Evolutionary conservation across 352 stramenopile genomes (phyloP).

Genomic region (Globisporangium megalacanthum): DNA sequence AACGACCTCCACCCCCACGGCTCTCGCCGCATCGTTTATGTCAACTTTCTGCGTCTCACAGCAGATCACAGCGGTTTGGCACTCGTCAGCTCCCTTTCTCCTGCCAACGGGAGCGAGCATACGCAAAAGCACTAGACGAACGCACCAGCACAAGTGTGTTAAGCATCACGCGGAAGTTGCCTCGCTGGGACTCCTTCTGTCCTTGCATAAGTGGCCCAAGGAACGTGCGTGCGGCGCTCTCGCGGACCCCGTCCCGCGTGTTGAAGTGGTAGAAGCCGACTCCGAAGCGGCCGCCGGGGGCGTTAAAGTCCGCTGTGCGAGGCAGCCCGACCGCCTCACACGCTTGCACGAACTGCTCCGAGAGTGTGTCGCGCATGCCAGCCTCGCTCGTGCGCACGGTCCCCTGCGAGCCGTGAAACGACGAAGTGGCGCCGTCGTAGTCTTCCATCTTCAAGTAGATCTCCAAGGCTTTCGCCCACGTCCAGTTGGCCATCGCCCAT

Average conservation of each 20-base stretch:
- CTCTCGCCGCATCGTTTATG: slow-evolving; percentile 28
- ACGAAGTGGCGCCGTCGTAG: slow-evolving; percentile 49
- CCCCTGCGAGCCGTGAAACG: slow-evolving; percentile 45
- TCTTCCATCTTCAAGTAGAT: slow-evolving; percentile 77
- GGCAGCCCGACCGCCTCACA: slow-evolving; percentile 52
- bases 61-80: not conserved
- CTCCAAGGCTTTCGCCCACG: slow-evolving; percentile 61
- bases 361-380: slow-evolving; percentile 23
- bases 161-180: slow-evolving; percentile 48
- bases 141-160: slow-evolving; percentile 57
- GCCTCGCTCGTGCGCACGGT: slow-evolving; percentile 56
- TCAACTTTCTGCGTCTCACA: slow-evolving; percentile 31
- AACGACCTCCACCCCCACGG: slow-evolving; percentile 37
- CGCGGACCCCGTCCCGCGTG: slow-evolving; percentile 70
- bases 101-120: too few relatives aligned
- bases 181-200: slow-evolving; percentile 21
- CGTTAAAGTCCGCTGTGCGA: slow-evolving; percentile 76
- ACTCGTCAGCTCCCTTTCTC: not conserved
- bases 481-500: slow-evolving; percentile 74
- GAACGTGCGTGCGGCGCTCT: slow-evolving; percentile 74
- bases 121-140: slow-evolving; percentile 16
- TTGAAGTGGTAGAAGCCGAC: slow-evolving; percentile 88
- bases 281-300: slow-evolving; percentile 52
- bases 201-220: slow-evolving; percentile 48
- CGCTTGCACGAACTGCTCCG: slow-evolving; percentile 43